phyloP scores from a whole-genome alignment of 306 rosid genomes.

The Trichosanthes truncata region DNA sequence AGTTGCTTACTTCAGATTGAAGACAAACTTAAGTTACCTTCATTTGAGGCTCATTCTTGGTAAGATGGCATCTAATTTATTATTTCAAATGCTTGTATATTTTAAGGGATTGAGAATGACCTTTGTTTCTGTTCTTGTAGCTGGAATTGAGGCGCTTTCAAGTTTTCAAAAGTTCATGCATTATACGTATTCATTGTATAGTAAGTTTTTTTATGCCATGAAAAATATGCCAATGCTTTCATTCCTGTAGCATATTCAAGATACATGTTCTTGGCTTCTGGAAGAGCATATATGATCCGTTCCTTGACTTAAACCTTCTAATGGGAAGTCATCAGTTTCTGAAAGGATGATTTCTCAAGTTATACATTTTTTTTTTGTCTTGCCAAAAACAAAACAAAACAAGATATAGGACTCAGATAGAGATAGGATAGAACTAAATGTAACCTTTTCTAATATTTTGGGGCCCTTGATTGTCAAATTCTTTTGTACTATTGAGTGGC shows the following conservation, averaged over 20 bases:
- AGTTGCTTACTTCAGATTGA: constrained; percentile 33
- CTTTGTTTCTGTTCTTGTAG: constrained; percentile 1
- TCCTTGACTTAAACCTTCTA: background rate
- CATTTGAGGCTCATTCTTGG: constrained; percentile 43
- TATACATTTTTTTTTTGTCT: background rate
- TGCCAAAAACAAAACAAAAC: background rate
- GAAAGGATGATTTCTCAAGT: background rate
- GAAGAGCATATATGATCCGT: background rate
- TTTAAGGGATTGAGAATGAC: background rate
- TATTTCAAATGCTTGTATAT: background rate
- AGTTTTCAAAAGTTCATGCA: constrained; percentile 2
- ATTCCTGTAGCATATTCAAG: background rate
- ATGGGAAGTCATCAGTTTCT: background rate
- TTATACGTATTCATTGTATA: background rate
- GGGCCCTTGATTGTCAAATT: background rate
- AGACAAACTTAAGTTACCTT: constrained; percentile 35
- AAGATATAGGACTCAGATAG: background rate
- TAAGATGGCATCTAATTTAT: constrained; percentile 26
- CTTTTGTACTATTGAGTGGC: background rate
- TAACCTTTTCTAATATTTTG: background rate
- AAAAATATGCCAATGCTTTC: background rate
- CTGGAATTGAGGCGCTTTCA: constrained; percentile 1
- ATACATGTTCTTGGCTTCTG: background rate
- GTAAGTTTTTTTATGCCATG: background rate
- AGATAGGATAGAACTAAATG: background rate